Conservation (phyloP, 176 grass and related monocot species). For the Lolium multiflorum region DNA sequence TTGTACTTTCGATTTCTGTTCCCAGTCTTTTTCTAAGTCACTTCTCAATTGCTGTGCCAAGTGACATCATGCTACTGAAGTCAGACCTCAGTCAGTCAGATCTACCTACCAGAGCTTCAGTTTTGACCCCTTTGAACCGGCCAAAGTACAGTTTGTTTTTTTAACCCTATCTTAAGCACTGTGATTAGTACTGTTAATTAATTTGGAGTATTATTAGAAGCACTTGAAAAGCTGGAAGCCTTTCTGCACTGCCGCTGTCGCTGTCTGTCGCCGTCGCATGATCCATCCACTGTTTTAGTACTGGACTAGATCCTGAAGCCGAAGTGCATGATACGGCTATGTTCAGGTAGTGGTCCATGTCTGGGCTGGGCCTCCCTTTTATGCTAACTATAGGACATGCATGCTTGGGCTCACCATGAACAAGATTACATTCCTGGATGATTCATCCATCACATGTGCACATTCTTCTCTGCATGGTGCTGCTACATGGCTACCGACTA, state of each 20-base stretch:
- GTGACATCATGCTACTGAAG: not conserved
- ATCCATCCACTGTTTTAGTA: not conserved
- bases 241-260: not conserved
- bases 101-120: not conserved
- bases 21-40: not conserved
- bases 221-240: not conserved
- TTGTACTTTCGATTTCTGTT: not conserved
- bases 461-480: not conserved
- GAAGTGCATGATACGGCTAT: conserved; percentile 8
- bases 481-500: not conserved
- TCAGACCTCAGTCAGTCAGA: not conserved
- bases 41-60: not conserved
- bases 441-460: conserved; percentile 1
- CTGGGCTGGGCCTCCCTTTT: not conserved
- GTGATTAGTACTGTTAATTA: conserved; percentile 11
- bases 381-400: not conserved
- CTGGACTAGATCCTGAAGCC: not conserved
- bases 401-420: not conserved
- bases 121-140: not conserved
- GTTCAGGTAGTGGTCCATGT: not conserved
- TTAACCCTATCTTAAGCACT: not conserved
- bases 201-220: not conserved
- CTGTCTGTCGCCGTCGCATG: not conserved
- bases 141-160: not conserved
- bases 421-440: not conserved